A percentile compares a stretch with the other conserved stretches of the same genome.
Evolutionary conservation across 805 yeast species (phyloP).

Genomic region (Komagataella phaffii): DNA sequence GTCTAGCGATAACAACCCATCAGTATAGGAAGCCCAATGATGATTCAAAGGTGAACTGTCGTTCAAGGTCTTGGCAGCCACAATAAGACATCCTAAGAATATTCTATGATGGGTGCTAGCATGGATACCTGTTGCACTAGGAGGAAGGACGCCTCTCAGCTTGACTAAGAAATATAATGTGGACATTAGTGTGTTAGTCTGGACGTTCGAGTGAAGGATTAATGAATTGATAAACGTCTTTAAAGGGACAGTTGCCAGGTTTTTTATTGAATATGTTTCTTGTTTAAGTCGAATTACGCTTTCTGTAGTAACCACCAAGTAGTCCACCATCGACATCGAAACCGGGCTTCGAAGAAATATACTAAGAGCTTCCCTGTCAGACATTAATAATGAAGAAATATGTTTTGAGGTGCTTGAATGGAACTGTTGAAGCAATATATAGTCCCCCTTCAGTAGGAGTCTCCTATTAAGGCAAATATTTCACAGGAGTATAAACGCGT

Average conservation of each 20-base stretch:
- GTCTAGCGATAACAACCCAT: constrained; percentile 51
- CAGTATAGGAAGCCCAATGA: constrained; percentile 92
- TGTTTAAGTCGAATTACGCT: constrained; percentile 36
- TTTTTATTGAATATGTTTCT: constrained; percentile 20
- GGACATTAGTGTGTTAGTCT: constrained; percentile 91
- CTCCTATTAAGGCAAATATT: background rate
- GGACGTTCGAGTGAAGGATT: constrained; percentile 77
- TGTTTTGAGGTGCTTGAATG: background rate
- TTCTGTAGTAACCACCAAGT: constrained; percentile 43
- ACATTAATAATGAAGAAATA: constrained; percentile 12
- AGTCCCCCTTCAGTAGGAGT: no score
- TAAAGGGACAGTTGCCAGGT: constrained; percentile 26
- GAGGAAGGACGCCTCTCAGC: constrained; percentile 65
- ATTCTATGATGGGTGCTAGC: constrained; percentile 89
- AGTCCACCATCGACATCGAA: constrained; percentile 40
- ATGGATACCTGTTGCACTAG: constrained; percentile 73
- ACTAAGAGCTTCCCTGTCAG: constrained; percentile 34
- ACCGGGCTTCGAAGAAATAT: constrained; percentile 44
- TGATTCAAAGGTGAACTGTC: constrained; percentile 92
- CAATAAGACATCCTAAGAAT: constrained; percentile 74
- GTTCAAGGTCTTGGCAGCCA: constrained; percentile 87
- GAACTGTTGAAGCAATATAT: background rate
- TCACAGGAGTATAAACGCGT: background rate
- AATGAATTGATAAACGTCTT: constrained; percentile 56
- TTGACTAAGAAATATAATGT: constrained; percentile 73